Conservation (phyloP, 306 rosid genomes). For the Lotus japonicus region DNA sequence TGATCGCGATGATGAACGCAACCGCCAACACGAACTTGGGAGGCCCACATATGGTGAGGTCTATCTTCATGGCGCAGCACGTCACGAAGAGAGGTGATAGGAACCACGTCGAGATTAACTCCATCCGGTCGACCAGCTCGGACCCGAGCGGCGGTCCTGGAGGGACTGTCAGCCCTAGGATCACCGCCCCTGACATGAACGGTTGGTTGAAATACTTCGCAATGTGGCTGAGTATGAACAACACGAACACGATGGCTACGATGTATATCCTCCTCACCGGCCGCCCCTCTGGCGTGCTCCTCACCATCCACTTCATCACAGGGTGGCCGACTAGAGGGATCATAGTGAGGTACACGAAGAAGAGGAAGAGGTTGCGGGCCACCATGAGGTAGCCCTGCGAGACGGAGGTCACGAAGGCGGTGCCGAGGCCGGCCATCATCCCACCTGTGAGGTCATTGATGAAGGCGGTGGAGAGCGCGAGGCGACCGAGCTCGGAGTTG, state of each 20-base stretch:
- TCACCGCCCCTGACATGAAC: slow-evolving; percentile 18
- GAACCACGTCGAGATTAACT: slow-evolving; percentile 19
- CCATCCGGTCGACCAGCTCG: slow-evolving; percentile 31
- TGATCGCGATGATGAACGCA: background rate
- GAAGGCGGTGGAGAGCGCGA: slow-evolving; percentile 26
- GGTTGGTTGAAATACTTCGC: background rate
- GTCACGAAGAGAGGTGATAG: slow-evolving; percentile 37
- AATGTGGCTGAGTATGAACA: background rate
- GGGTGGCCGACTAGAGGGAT: slow-evolving; percentile 15
- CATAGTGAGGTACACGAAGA: background rate
- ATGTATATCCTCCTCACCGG: slow-evolving; percentile 11
- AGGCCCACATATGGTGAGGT: background rate
- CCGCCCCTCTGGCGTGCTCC: slow-evolving; percentile 32
- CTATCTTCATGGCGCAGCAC: slow-evolving; percentile 24
- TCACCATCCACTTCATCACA: slow-evolving; percentile 32
- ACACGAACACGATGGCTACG: slow-evolving; percentile 1
- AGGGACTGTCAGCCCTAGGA: slow-evolving; percentile 42
- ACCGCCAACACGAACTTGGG: background rate
- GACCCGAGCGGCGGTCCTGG: slow-evolving; percentile 58
- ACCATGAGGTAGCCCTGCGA: too few species aligned
- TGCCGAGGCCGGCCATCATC: background rate
- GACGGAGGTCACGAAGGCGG: background rate
- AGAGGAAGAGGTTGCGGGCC: background rate
- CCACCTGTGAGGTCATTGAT: background rate
- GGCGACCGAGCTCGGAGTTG: slow-evolving; percentile 36